These are phyloP conservation scores for Trapa incisa DNA, from an alignment of 345 rosid genomes.

Conservation along the genomic window DNA sequence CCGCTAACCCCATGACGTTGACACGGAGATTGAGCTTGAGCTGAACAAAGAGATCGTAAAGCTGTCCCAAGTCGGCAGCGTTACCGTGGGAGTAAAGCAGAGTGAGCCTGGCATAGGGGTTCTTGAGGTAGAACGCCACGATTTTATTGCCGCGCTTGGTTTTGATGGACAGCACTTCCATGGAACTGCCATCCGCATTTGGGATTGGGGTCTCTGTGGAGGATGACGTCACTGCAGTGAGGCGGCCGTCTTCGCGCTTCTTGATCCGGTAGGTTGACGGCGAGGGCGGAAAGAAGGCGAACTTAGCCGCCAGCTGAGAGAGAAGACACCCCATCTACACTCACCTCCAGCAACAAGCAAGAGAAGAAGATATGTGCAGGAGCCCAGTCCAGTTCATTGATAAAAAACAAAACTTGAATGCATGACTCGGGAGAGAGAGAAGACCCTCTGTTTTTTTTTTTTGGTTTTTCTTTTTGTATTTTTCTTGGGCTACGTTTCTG, in stretches of 20 bases:
- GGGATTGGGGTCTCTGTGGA: slow-evolving; percentile 43
- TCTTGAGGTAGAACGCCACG: slow-evolving; percentile 69
- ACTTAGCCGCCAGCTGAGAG: slow-evolving; percentile 89
- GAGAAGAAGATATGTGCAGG: slow-evolving; percentile 7
- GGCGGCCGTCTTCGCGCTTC: slow-evolving; percentile 49
- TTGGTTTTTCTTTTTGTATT: neutral
- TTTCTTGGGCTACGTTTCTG: neutral
- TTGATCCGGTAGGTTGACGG: slow-evolving; percentile 87
- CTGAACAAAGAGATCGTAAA: slow-evolving; percentile 93
- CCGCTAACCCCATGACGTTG: slow-evolving; percentile 74
- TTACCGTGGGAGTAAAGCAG: slow-evolving; percentile 93
- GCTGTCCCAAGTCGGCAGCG: slow-evolving; percentile 99
- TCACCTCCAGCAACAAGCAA: slow-evolving; percentile 9
- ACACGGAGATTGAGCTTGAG: slow-evolving; percentile 94
- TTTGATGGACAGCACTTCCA: slow-evolving; percentile 61
- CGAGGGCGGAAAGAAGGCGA: slow-evolving; percentile 95
- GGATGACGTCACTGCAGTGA: slow-evolving; percentile 49
- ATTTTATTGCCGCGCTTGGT: slow-evolving; percentile 76
- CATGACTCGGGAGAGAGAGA: slow-evolving; percentile 12
- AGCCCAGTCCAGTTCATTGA: slow-evolving; percentile 28
- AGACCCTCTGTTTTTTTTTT: neutral
- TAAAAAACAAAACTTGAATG: slow-evolving; percentile 14
- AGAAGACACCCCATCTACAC: slow-evolving; percentile 82
- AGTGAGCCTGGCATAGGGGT: slow-evolving; percentile 86
- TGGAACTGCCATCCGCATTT: slow-evolving; percentile 50